Evolutionary conservation across 164 flowering plant species (phyloP).

Genomic region (Piper betle): DNA sequence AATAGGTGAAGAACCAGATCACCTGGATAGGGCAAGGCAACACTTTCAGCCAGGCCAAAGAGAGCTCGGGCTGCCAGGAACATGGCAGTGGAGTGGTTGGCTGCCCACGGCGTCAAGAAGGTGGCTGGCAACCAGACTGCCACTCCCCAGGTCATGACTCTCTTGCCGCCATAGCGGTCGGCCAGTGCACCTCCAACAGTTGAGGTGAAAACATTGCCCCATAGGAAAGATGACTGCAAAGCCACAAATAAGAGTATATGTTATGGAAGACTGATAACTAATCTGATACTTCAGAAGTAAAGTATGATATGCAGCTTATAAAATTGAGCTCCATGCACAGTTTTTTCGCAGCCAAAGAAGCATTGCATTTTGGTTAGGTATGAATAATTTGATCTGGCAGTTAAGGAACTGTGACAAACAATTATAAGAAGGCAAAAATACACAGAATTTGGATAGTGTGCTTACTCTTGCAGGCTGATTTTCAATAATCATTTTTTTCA

Average conservation of each 20-base stretch:
- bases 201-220: slow-evolving; percentile 91
- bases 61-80: slow-evolving; percentile 75
- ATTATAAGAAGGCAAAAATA: no score
- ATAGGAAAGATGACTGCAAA: slow-evolving; percentile 79
- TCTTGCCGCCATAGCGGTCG: slow-evolving; percentile 81
- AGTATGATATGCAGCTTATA: no score
- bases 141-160: slow-evolving; percentile 80
- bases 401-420: no score
- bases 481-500: no score
- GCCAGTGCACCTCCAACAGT: slow-evolving; percentile 75
- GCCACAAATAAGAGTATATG: background rate
- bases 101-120: slow-evolving; percentile 82
- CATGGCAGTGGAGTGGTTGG: slow-evolving; percentile 55
- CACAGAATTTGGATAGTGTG: no score
- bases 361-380: no score
- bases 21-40: slow-evolving; percentile 86
- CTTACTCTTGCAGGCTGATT: no score
- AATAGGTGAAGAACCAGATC: background rate
- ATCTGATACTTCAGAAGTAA: no score
- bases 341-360: no score
- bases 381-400: no score
- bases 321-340: no score
- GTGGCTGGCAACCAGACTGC: slow-evolving; percentile 89
- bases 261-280: no score
- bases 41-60: slow-evolving; percentile 91